These are phyloP conservation scores for Euptelea pleiosperma DNA, from an alignment of 164 flowering plant species.

Conservation along the genomic window DNA sequence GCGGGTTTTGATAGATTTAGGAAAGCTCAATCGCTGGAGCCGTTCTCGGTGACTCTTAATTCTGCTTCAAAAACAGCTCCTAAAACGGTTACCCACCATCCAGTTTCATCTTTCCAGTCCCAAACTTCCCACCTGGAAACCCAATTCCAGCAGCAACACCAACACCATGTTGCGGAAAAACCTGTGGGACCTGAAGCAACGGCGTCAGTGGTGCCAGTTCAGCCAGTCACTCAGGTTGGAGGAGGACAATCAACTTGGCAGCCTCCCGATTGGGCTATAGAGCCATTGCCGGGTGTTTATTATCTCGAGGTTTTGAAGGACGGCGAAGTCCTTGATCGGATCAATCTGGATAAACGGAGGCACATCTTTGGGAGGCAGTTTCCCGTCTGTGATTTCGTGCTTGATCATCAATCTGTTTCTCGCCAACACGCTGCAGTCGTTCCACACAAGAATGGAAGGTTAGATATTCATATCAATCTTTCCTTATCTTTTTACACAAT, in stretches of 20 bases:
- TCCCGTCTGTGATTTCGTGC: slow-evolving; percentile 89
- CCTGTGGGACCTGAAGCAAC: slow-evolving; percentile 26
- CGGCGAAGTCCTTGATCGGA: slow-evolving; percentile 66
- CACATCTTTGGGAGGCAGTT: slow-evolving; percentile 87
- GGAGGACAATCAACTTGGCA: slow-evolving; percentile 92
- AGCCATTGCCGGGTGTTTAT: slow-evolving; percentile 84
- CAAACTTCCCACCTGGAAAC: slow-evolving; percentile 24
- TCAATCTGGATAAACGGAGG: slow-evolving; percentile 68
- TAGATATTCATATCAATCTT: slow-evolving; percentile 7
- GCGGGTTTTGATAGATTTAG: slow-evolving; percentile 87
- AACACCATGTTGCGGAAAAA: slow-evolving; percentile 22
- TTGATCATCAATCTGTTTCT: slow-evolving; percentile 96
- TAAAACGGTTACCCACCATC: slow-evolving; percentile 15
- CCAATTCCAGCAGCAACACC: slow-evolving; percentile 26
- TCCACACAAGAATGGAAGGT: slow-evolving; percentile 99
- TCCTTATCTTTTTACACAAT: not conserved
- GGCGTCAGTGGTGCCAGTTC: slow-evolving; percentile 28
- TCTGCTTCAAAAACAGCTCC: slow-evolving; percentile 35
- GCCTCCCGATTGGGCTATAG: slow-evolving; percentile 99
- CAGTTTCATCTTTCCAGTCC: slow-evolving; percentile 20
- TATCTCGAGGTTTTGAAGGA: slow-evolving; percentile 91
- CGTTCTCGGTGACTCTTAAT: slow-evolving; percentile 64
- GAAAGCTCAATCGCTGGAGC: slow-evolving; percentile 86
- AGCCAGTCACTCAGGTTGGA: slow-evolving; percentile 71
- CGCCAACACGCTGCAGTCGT: slow-evolving; percentile 97